Percentiles rank a stretch among this genome's conserved stretches.
phyloP scores from a whole-genome alignment of 352 stramenopile species.

The Phytopythium montanum region DNA sequence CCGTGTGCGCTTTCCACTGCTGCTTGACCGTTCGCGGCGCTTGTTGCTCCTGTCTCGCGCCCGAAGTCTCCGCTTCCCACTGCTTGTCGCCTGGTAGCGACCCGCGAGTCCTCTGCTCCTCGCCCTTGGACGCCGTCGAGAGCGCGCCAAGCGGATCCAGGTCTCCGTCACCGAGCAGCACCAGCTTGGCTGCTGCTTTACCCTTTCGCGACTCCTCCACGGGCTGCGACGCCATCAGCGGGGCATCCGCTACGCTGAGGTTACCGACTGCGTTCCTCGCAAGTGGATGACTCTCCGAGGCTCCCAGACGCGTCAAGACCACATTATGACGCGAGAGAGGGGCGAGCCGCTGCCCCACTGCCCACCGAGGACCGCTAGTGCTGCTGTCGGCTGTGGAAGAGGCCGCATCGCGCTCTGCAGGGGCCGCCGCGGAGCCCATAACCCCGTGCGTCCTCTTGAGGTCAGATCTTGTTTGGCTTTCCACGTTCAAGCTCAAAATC shows the following conservation, averaged over 20 bases:
- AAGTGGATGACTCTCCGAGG: conserved; percentile 47
- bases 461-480: neutral
- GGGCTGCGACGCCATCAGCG: neutral
- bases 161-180: conserved; percentile 63
- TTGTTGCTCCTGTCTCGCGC: neutral
- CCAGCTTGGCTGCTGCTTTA: conserved; percentile 29
- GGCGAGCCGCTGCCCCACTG: conserved; percentile 29
- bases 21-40: conserved; percentile 38
- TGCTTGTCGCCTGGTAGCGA: neutral
- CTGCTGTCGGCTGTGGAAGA: neutral
- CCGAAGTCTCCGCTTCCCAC: neutral
- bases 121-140: neutral
- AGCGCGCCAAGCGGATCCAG: conserved; percentile 64
- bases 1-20: conserved; percentile 65
- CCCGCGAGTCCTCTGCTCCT: neutral
- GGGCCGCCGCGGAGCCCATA: conserved; percentile 5
- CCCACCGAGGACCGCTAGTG: conserved; percentile 20
- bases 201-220: conserved; percentile 3
- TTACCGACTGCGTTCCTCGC: conserved; percentile 1
- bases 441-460: neutral
- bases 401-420: neutral
- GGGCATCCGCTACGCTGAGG: no score
- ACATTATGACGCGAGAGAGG: conserved; percentile 25
- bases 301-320: conserved; percentile 12
- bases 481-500: neutral